Evolutionary conservation across 2,329 filamentous ascomycete genomes (phyloP), one percentile per base, ranked within the genome.

Genomic region (Alternaria viburni): DNA sequence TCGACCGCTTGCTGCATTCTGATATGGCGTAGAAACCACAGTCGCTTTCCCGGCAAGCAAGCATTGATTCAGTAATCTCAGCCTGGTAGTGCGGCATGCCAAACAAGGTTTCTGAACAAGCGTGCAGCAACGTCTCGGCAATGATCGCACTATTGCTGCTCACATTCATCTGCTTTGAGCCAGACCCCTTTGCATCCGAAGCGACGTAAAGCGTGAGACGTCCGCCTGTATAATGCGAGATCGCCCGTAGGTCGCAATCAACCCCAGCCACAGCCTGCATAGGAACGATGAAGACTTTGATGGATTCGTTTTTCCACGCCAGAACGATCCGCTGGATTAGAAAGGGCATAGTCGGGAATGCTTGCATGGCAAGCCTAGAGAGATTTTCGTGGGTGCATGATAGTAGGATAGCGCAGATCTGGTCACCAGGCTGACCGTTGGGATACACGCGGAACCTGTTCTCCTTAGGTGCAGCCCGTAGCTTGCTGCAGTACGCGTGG

Each of bases 401-500:
- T 6, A 79, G 73, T 41, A 84, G 71, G 26, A 80, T 76, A 19
- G 72, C 78, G 59, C 80, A 84, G 51, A 83, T 80, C 66, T 83
- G 83, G 52, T 80, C 73, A 45, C 81, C 84, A 10, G 81, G 83
- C 67, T 83, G 81, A 11, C 68, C 74, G 32, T 71, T 72, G 1
- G 84, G 79, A 51, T 78, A 65, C 7, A 86, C 68, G 15, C 68
- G 76, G 62, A 81, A 82, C 5, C 83, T 79, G 26, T 82, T 77
- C 41, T 83, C 82, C 15, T 77, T 73, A 1, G 82, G 78, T 2
- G 81, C 76, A n/a, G 78, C 71, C 11, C 75, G 75, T 9, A 85
- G 71, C 36, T 77, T 81, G 45, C 85, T 79, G 58, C 80, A 82
- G 51, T 84, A 80, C 3, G 80, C 81, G 54, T 83, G 78, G n/a